Base-by-base conservation (phyloP, 1,284 basidiomycete genomes). In the Melampsora americana region DNA sequence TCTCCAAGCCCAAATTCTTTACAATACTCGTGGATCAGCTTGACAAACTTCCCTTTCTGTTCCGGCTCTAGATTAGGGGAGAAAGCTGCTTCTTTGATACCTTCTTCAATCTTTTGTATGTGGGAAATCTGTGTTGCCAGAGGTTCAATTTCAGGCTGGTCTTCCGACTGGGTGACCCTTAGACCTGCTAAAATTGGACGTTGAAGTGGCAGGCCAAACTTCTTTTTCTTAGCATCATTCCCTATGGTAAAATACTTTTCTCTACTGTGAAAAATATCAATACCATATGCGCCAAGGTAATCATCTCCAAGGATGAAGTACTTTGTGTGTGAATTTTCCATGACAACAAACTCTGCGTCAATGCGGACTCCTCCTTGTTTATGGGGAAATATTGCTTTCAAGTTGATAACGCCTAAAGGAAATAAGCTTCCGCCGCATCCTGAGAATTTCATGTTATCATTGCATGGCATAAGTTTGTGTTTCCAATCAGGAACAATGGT, bases 261-360 rank as follows among this genome's bases (percentile, higher is more conserved):
- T 32, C 56, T 69, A 35, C 67, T 69, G 18, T 69, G 50, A 14
- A 35, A 56, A 35, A 69, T 69, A 59, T 69, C 48, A 53, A 69
- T 56, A 2, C 67, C 67, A 69, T 69, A 69, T 39, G 50, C 16
- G 7, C 26, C 20, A 28, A 68, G 26, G 66, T 42, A 66, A 44
- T 66, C 35, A 35, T 35, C 9, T 35, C 35, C 35, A 35, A 35
- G 3, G 35, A 9, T 35, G 35, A 35, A 35, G 9, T 35, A 35
- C 35, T 35, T 35, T 35, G 3, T 9, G 9, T 35, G 35, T 35
- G 35, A 35, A 9, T 35, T 35, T 35, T 35, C 35, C 35, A 35
- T 35, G 9, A 35, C 35, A 4, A 35, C 35, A 35, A 35, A 35
- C 35, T 35, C 35, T 35, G 35, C 35, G 35, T 35, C 35, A 35